A percentile compares a stretch with the other conserved stretches of the same genome.
Evolutionary conservation across 108 stramenopile species (phyloP).

Genomic region (Nitzschia sp.): DNA sequence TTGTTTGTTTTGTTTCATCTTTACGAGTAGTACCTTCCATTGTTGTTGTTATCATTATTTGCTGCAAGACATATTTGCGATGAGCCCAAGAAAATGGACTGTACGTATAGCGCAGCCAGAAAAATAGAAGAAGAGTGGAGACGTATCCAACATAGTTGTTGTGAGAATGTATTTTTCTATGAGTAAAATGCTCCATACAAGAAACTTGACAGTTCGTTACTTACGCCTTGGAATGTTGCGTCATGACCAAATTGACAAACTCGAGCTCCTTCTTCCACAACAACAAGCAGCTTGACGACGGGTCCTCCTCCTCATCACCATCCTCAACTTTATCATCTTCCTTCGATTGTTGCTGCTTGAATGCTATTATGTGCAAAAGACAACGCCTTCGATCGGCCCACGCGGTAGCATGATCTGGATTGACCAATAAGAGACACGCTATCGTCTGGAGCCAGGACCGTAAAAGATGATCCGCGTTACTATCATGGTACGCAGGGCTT

Average conservation of each 20-base stretch:
- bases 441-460: conserved; percentile 6
- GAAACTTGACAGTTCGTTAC: conserved; percentile 2
- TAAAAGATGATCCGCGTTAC: not conserved
- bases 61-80: conserved; percentile 45
- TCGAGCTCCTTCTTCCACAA: conserved; percentile 33
- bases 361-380: not conserved
- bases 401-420: conserved; percentile 59
- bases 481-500: not conserved
- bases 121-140: not conserved
- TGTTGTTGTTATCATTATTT: conserved; percentile 8
- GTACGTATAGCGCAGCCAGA: not conserved
- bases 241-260: conserved; percentile 49
- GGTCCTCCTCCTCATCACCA: not conserved
- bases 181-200: not conserved
- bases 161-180: not conserved
- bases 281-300: not conserved
- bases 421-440: conserved; percentile 41
- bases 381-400: conserved; percentile 51
- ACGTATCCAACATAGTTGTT: not conserved
- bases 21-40: too few relatives aligned
- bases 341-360: too few relatives aligned
- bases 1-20: not conserved
- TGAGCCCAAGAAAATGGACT: conserved; percentile 53
- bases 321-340: not conserved
- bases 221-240: conserved; percentile 59